These are phyloP conservation scores for Fusarium phyllophilum DNA, from an alignment of 2,329 filamentous ascomycete species.

Conservation along the genomic window DNA sequence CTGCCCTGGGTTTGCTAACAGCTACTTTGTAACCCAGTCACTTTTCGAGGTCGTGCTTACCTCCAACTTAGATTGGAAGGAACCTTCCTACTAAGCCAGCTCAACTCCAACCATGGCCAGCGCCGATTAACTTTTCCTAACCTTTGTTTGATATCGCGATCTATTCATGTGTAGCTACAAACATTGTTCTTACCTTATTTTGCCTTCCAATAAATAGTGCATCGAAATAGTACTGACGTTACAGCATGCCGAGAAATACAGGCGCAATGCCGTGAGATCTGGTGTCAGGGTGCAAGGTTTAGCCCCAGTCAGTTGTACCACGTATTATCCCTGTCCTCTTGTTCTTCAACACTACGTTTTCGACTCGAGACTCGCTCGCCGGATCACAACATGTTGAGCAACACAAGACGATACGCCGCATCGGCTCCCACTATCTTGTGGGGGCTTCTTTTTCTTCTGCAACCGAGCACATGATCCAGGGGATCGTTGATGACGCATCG, in stretches of 20 bases:
- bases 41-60: slow-evolving; percentile 1
- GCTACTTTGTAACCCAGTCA: neutral
- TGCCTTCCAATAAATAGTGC: neutral
- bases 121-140: neutral
- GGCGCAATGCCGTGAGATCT: slow-evolving; percentile 45
- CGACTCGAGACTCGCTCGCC: slow-evolving; percentile 22
- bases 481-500: slow-evolving; percentile 23
- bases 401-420: slow-evolving; percentile 40
- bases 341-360: slow-evolving; percentile 18
- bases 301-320: slow-evolving; percentile 33
- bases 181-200: neutral
- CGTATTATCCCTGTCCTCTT: slow-evolving; percentile 21
- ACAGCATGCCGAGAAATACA: slow-evolving; percentile 34
- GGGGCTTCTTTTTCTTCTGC: slow-evolving; percentile 4
- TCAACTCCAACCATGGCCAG: neutral
- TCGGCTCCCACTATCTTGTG: slow-evolving; percentile 38
- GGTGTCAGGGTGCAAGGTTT: slow-evolving; percentile 39
- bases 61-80: neutral
- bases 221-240: slow-evolving; percentile 14
- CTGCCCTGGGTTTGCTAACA: neutral
- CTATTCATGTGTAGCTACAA: neutral
- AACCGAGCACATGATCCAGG: slow-evolving; percentile 12
- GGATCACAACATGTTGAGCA: slow-evolving; percentile 26
- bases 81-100: neutral
- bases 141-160: neutral